Evolutionary conservation across 805 yeast genomes (phyloP).

Genomic region (Metschnikowia arizonensis): DNA sequence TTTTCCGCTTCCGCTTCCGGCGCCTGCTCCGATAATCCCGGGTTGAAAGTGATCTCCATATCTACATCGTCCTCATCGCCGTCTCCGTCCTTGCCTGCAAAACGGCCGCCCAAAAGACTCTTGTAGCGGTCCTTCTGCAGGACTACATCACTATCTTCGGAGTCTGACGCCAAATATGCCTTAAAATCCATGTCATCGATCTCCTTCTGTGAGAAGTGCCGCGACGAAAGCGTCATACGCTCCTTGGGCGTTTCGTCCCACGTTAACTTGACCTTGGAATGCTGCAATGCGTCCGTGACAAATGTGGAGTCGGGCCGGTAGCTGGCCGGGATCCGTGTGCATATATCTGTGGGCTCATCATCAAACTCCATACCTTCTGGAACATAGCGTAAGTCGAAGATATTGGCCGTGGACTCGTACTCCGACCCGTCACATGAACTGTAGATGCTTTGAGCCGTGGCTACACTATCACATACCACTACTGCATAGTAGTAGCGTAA

Average conservation of each 20-base stretch:
- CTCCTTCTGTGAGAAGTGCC: constrained; percentile 84
- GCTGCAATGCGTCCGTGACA: constrained; percentile 93
- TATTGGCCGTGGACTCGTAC: constrained; percentile 91
- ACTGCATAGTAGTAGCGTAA: constrained; percentile 91
- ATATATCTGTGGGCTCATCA: constrained; percentile 67
- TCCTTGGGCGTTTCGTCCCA: constrained; percentile 99
- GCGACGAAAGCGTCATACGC: constrained; percentile 67
- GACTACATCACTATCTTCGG: constrained; percentile 37
- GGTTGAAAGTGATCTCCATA: constrained; percentile 94
- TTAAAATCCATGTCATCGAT: constrained; percentile 86
- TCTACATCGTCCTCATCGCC: constrained; percentile 64
- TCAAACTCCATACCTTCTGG: constrained; percentile 92
- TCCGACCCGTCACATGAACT: constrained; percentile 92
- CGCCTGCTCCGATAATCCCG: constrained; percentile 53
- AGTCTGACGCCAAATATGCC: constrained; percentile 75
- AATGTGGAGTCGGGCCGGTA: constrained; percentile 74
- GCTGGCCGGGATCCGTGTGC: constrained; percentile 66
- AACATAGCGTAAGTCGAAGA: constrained; percentile 86
- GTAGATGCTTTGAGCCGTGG: constrained; percentile 72
- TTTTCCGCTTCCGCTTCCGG: constrained; percentile 23
- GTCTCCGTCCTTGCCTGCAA: constrained; percentile 32
- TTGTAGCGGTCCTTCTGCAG: constrained; percentile 56
- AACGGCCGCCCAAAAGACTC: constrained; percentile 47
- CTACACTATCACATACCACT: constrained; percentile 70
- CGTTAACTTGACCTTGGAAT: constrained; percentile 90